Evolutionary conservation across 352 stramenopile species (phyloP).

Genomic region (Pythium vanterpoolii): DNA sequence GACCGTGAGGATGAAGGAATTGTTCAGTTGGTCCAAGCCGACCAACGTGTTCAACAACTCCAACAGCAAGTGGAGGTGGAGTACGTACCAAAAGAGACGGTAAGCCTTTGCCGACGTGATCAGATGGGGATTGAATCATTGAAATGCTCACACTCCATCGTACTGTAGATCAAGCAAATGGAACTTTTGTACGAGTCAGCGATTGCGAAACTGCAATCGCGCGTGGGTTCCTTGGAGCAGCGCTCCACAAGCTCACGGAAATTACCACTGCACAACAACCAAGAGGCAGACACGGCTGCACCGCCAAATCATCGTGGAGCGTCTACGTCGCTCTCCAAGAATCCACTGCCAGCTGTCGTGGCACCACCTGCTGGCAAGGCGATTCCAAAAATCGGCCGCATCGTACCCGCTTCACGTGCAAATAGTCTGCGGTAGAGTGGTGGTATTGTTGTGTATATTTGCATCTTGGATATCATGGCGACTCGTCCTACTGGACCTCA

Average conservation of each 20-base stretch:
- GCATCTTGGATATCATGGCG: not conserved
- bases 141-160: not conserved
- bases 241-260: slow-evolving; percentile 9
- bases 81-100: slow-evolving; percentile 11
- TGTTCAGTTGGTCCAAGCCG: slow-evolving; percentile 5
- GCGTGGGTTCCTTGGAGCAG: slow-evolving; percentile 55
- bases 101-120: not conserved
- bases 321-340: not conserved
- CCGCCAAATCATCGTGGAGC: not conserved
- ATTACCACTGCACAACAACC: slow-evolving; percentile 16
- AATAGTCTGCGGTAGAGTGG: slow-evolving; percentile 12
- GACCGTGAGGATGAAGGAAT: not conserved
- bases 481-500: not conserved
- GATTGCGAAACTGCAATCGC: slow-evolving; percentile 67
- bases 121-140: too few relatives aligned
- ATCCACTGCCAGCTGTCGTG: slow-evolving; percentile 13
- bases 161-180: slow-evolving; percentile 61
- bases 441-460: not conserved
- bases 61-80: slow-evolving; percentile 21
- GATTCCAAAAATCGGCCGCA: slow-evolving; percentile 53
- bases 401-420: slow-evolving; percentile 47
- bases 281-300: not conserved
- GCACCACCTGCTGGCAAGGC: slow-evolving; percentile 18
- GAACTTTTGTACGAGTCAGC: slow-evolving; percentile 65
- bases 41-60: slow-evolving; percentile 11